Evolutionary conservation across 2,329 filamentous ascomycete genomes (phyloP).

Genomic region (Fusarium chaquense): DNA sequence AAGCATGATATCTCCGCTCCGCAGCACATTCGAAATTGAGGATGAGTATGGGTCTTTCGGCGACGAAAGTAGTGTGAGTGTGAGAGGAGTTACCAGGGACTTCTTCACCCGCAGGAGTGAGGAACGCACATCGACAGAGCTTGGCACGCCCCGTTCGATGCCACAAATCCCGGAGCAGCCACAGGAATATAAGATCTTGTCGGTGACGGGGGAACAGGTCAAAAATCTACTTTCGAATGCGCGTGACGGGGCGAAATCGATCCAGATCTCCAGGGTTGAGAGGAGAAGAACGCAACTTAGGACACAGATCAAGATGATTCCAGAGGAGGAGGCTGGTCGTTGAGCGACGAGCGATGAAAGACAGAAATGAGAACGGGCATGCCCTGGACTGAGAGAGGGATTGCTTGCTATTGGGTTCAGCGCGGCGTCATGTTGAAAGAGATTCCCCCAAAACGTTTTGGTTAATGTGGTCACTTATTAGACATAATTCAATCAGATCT

Average conservation of each 20-base stretch:
- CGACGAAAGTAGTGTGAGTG: slow-evolving; percentile 36
- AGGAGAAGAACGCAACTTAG: slow-evolving; percentile 53
- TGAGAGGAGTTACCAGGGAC: slow-evolving; percentile 40
- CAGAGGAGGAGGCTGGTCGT: slow-evolving; percentile 40
- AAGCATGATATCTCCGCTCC: slow-evolving; percentile 31
- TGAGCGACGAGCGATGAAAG: slow-evolving; percentile 6
- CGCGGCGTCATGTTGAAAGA: slow-evolving; percentile 31
- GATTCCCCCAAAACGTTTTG: slow-evolving; percentile 29
- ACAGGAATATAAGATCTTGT: slow-evolving; percentile 27
- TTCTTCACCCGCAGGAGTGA: slow-evolving; percentile 43
- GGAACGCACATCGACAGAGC: slow-evolving; percentile 37
- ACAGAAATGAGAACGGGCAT: background rate
- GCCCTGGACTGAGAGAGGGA: background rate
- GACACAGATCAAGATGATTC: slow-evolving; percentile 54
- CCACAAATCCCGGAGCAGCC: slow-evolving; percentile 15
- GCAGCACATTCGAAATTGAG: slow-evolving; percentile 53
- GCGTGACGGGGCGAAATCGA: slow-evolving; percentile 38
- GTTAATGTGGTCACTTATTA: slow-evolving; percentile 5
- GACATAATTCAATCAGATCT: background rate
- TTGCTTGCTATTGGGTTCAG: slow-evolving; percentile 34
- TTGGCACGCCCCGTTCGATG: slow-evolving; percentile 19
- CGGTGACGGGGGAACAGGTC: slow-evolving; percentile 43
- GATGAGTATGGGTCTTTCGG: slow-evolving; percentile 45
- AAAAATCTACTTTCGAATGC: slow-evolving; percentile 45
- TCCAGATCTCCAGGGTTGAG: slow-evolving; percentile 47